phyloP scores from a whole-genome alignment of 1,284 basidiomycete species.

The Entoloma clypeatum region DNA sequence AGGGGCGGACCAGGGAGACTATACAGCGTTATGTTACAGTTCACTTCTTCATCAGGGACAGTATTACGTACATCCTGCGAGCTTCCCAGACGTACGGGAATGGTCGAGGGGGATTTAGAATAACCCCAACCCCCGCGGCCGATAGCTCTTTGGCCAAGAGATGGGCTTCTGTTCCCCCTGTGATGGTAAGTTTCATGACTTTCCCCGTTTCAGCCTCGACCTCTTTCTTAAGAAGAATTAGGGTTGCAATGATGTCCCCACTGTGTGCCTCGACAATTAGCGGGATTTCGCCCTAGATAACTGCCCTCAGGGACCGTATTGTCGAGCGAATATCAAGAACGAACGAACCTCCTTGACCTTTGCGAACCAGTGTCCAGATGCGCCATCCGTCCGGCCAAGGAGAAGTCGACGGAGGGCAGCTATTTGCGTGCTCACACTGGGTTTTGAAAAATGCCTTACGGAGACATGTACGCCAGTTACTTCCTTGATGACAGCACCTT shows the following conservation, averaged over 20 bases:
- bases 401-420: slow-evolving; percentile 63
- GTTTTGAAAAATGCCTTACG: slow-evolving; percentile 31
- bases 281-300: slow-evolving; percentile 35
- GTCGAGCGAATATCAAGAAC: slow-evolving; percentile 11
- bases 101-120: slow-evolving; percentile 53
- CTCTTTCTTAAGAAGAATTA: slow-evolving; percentile 73
- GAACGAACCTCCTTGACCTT: slow-evolving; percentile 45
- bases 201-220: slow-evolving; percentile 47
- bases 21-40: not conserved
- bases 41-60: not conserved
- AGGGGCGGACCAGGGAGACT: slow-evolving; percentile 69
- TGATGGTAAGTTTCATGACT: slow-evolving; percentile 52
- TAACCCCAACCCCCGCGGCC: slow-evolving; percentile 67
- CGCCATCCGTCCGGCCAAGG: slow-evolving; percentile 41
- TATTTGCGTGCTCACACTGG: slow-evolving; percentile 63
- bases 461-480: slow-evolving; percentile 38
- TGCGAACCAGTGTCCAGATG: slow-evolving; percentile 49
- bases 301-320: slow-evolving; percentile 4
- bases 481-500: slow-evolving; percentile 63
- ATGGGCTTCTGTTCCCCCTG: slow-evolving; percentile 73
- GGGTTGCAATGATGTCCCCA: slow-evolving; percentile 76
- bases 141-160: slow-evolving; percentile 74
- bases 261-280: slow-evolving; percentile 60
- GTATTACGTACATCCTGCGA: slow-evolving; percentile 45
- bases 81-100: slow-evolving; percentile 66